A percentile compares a stretch with the other conserved stretches of the same genome.
phyloP scores from a whole-genome alignment of 768 basidiomycete species.

The Lactifluus hygrophoroides region DNA sequence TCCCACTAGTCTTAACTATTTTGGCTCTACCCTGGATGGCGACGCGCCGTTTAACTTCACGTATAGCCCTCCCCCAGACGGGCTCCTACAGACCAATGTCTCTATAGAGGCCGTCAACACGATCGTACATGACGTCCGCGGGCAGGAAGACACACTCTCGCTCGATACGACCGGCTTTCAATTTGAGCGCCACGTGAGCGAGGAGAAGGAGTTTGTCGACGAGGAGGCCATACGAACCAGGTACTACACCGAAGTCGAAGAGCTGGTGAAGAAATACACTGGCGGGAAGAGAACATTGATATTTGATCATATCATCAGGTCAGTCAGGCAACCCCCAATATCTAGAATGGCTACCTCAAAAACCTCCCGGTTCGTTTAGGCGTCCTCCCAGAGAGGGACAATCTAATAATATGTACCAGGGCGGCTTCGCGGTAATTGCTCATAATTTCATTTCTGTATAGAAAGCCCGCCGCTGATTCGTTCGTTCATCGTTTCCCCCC shows the following conservation, averaged over 20 bases:
- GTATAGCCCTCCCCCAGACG: conserved; percentile 24
- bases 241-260: conserved; percentile 38
- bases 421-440: no score
- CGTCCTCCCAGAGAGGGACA: background rate
- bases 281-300: conserved; percentile 35
- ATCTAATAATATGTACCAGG: background rate
- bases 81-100: conserved; percentile 27
- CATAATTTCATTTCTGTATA: no score
- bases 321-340: background rate
- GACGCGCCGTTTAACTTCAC: conserved; percentile 32
- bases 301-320: conserved; percentile 39
- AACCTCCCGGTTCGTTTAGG: background rate
- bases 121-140: conserved; percentile 28
- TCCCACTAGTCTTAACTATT: conserved; percentile 33
- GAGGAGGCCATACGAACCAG: conserved; percentile 30
- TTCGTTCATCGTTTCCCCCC: background rate
- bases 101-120: conserved; percentile 24
- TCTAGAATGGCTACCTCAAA: background rate
- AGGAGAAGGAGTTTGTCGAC: conserved; percentile 33
- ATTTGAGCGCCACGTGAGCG: conserved; percentile 28
- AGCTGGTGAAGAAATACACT: conserved; percentile 32
- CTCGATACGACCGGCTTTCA: conserved; percentile 40
- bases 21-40: conserved; percentile 21
- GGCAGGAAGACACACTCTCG: conserved; percentile 24
- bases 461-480: no score